These are phyloP conservation scores for Puya raimondii DNA, from an alignment of 176 grass and related monocot species.

Conservation along the genomic window DNA sequence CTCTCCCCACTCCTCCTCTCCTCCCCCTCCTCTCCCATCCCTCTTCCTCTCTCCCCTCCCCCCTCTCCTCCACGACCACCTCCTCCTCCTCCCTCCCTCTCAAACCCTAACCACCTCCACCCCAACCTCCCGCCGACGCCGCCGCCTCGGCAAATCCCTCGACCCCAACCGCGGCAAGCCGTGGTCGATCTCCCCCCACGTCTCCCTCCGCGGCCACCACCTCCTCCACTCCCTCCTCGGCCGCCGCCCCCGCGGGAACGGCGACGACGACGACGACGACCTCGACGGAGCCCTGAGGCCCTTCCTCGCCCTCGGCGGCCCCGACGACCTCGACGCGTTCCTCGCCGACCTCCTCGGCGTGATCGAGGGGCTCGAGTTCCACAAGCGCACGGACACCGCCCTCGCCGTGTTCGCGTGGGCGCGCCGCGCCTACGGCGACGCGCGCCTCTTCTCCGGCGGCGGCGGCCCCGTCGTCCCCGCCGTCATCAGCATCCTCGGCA, in stretches of 20 bases:
- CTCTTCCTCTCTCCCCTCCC: constrained; percentile 35
- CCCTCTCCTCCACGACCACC: constrained; percentile 44
- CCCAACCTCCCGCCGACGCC: constrained; percentile 5
- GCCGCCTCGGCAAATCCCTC: constrained; percentile 21
- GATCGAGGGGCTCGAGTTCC: constrained; percentile 45
- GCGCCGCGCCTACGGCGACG: constrained; percentile 36
- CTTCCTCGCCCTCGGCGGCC: neutral
- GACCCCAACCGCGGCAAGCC: constrained; percentile 23
- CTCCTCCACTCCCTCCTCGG: constrained; percentile 39
- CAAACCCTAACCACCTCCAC: constrained; percentile 13
- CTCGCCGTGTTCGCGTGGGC: constrained; percentile 50
- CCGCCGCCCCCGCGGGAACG: neutral
- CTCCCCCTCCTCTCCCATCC: constrained; percentile 31
- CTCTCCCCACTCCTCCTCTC: constrained; percentile 16
- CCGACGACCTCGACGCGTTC: constrained; percentile 14
- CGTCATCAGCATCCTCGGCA: constrained; percentile 50
- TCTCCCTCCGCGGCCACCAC: constrained; percentile 26
- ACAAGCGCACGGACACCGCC: constrained; percentile 24
- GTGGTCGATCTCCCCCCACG: constrained; percentile 12
- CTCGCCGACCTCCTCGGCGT: constrained; percentile 35
- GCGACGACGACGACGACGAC: constrained; percentile 3
- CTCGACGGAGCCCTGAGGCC: constrained; percentile 12
- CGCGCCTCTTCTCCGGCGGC: constrained; percentile 33
- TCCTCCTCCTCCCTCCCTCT: constrained; percentile 25
- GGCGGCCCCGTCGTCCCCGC: constrained; percentile 31